Base-by-base conservation (phyloP, 306 rosid species). In the Pterocarpus macrocarpus region DNA sequence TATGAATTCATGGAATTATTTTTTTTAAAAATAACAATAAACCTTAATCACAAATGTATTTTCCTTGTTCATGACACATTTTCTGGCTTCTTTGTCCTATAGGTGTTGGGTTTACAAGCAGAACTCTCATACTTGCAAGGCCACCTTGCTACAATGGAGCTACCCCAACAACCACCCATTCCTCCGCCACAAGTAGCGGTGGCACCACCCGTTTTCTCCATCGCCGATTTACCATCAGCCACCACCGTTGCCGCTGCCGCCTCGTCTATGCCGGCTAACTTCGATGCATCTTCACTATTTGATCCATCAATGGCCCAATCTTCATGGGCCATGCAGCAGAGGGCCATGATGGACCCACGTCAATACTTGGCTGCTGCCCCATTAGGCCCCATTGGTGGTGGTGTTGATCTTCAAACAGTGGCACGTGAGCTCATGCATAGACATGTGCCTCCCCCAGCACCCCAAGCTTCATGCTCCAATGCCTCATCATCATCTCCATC, bases 21-120 rank as follows among this genome's bases (percentile, higher is more conserved):
- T 39, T 65, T 65, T 14, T 0, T 1, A 15, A 36, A 2, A 43
- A 11, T 1, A 17, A 7, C 14, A 44, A 2, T 10, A 44, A 68
- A 13, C 15, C n/a, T 74, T 15, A 59, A 30, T 41, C 35, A 49
- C n/a, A 13, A n/a, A 63, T 11, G 71, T 47, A 63, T 16, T 22
- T 16, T 58, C 38, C 58, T 1, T 33, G 22, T 16, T 47, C 13
- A 22, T 45, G 13, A n/a, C 30, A 64, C 36, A 14, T 14, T 1
- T 50, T 4, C 5, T 12, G 5, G 1, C 33, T 70, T 50, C 4
- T 22, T 35, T 80, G 5, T 50, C 17, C 7, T 9, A 50, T 52
- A 94, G 97, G 92, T 94, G 88, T 86, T 87, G 75, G 88, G 32
- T 84, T 83, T 94, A 63, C 97, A 92, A 85, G 88, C 95, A 7